Evolutionary conservation across 495 filamentous ascomycete species (phyloP).

Genomic region (Rostrohypoxylon terebratum): DNA sequence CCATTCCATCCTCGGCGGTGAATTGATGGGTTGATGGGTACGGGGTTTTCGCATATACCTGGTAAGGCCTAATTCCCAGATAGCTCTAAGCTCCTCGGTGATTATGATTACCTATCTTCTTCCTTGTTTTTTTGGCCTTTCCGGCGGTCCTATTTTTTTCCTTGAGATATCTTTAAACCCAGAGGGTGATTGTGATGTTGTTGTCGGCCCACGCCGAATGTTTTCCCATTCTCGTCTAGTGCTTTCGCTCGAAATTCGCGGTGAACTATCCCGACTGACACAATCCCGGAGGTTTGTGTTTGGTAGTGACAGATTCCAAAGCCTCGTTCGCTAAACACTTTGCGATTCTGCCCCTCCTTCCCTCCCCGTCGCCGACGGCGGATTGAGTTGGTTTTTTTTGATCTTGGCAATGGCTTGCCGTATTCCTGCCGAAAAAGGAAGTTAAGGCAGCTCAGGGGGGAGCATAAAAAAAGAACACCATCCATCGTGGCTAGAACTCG

Average conservation of each 20-base stretch:
- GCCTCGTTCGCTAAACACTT: conserved; percentile 6
- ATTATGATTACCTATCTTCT: not conserved
- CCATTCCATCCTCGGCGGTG: no score
- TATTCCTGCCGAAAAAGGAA: conserved; percentile 38
- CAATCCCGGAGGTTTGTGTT: conserved; percentile 36
- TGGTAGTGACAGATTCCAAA: conserved; percentile 12
- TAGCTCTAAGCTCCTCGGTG: not conserved
- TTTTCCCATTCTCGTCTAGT: conserved; percentile 9
- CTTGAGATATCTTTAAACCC: not conserved
- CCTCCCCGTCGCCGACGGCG: conserved; percentile 27
- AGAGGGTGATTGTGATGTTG: conserved; percentile 32
- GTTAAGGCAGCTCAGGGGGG: conserved; percentile 9
- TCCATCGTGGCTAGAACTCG: conserved; percentile 29
- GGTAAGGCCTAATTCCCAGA: conserved; percentile 1
- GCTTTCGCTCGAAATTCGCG: conserved; percentile 6
- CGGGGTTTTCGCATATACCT: not conserved
- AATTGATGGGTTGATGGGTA: not conserved
- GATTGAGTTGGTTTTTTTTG: not conserved
- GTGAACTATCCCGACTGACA: conserved; percentile 35
- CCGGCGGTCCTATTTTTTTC: not conserved
- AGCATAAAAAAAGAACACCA: conserved; percentile 30
- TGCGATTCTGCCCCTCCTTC: conserved; percentile 33
- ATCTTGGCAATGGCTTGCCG: conserved; percentile 31
- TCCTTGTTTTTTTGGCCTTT: not conserved
- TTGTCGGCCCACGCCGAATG: conserved; percentile 40